These are phyloP conservation scores for Termitomyces sp. DNA, from an alignment of 768 basidiomycete species.

Conservation along the genomic window DNA sequence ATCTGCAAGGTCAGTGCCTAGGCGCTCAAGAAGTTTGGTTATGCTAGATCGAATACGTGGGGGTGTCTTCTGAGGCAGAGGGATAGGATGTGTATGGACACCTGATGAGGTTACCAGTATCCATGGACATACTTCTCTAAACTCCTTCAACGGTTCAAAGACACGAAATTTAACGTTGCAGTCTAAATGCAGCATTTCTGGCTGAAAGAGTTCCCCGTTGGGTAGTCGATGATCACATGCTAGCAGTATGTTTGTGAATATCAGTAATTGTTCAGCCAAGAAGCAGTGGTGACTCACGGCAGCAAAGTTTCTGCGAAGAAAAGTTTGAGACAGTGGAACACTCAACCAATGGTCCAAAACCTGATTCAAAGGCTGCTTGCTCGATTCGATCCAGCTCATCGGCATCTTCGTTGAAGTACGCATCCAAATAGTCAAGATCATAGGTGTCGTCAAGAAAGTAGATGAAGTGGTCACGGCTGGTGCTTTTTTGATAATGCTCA, in stretches of 20 bases:
- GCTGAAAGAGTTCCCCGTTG: not conserved
- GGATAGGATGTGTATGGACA: not conserved
- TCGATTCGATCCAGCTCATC: conserved; percentile 22
- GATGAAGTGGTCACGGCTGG: conserved; percentile 1
- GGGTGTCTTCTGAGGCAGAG: not conserved
- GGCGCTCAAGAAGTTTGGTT: not conserved
- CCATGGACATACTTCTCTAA: not conserved
- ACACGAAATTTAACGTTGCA: not conserved
- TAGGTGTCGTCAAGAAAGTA: conserved; percentile 3
- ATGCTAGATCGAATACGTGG: not conserved
- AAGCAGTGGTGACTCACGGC: not conserved
- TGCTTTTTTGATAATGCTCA: conserved; percentile 4
- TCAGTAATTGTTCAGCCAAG: not conserved
- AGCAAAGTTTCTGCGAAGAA: not conserved
- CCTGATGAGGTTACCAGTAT: not conserved
- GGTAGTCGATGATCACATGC: not conserved
- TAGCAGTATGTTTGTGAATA: not conserved
- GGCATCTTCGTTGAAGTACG: conserved; percentile 8
- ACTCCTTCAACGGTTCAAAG: not conserved
- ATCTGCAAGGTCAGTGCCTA: conserved; percentile 16
- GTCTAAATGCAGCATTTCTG: not conserved
- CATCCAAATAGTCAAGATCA: conserved; percentile 19
- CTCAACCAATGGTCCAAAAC: conserved; percentile 16
- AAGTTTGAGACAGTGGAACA: conserved; percentile 9
- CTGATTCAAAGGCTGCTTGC: conserved; percentile 8